A percentile compares a stretch with the other conserved stretches of the same genome.
Conservation (phyloP, 768 basidiomycete genomes). For the Tricholoma bakamatsutake region DNA sequence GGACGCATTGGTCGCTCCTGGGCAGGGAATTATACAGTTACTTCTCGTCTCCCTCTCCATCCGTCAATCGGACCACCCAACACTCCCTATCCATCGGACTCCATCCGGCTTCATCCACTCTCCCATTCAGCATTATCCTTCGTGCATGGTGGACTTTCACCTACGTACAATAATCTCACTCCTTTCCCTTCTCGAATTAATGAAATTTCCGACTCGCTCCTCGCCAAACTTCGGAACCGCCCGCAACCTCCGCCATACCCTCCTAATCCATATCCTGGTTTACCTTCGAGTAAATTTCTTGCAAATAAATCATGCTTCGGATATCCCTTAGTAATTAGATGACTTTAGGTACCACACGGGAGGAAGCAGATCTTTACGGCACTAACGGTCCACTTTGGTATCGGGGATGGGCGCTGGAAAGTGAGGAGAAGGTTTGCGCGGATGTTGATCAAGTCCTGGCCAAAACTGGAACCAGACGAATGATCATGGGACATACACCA, state of each 20-base stretch:
- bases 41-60: conserved; percentile 78
- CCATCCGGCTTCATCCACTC: conserved; percentile 34
- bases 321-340: conserved; percentile 12
- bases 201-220: conserved; percentile 58
- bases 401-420: conserved; percentile 81
- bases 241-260: conserved; percentile 75
- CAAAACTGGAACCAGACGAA: conserved; percentile 74
- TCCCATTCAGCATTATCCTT: conserved; percentile 84
- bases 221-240: conserved; percentile 64
- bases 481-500: conserved; percentile 98
- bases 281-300: conserved; percentile 45
- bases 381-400: conserved; percentile 90
- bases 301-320: background rate
- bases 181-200: conserved; percentile 91
- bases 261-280: conserved; percentile 64
- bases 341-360: conserved; percentile 46
- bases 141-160: conserved; percentile 90
- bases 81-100: conserved; percentile 45
- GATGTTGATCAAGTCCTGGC: conserved; percentile 66
- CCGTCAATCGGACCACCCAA: conserved; percentile 63
- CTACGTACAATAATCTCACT: conserved; percentile 63
- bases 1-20: conserved; percentile 80
- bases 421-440: conserved; percentile 62
- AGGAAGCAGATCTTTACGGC: conserved; percentile 69
- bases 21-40: conserved; percentile 79